Evolutionary conservation across 805 yeast genomes (phyloP), one percentile per base, ranked within the genome.

Genomic region (Starmerella vaccinii): DNA sequence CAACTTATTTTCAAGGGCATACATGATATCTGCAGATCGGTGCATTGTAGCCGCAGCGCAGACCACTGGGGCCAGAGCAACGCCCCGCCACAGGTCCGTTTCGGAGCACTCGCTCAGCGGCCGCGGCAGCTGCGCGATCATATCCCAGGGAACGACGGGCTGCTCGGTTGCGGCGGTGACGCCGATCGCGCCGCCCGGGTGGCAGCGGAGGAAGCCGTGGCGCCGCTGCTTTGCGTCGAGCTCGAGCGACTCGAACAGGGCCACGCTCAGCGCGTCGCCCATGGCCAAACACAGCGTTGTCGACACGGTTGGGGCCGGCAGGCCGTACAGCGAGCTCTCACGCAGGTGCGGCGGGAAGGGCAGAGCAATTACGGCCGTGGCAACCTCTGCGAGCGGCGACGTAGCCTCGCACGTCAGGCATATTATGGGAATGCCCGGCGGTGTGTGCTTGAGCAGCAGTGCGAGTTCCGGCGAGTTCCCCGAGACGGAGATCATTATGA

Each of bases 101-200:
- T 50, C 59, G n/a, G 42, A 41, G 33, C 56, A 49, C 29, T 51
- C 39, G 6, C 16, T 33, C 18, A 59, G 33, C 18, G 57, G 49
- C n/a, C 21, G 19, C 5, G 46, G 42, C 5, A 61, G 33, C 12
- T 53, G 47, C 19, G 57, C 49, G 21, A 61, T 41, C 12, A 54
- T 38, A 10, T 29, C 23, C 60, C 60, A 54, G 7, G 52, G 49
- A 1, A 40, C 30, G 10, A 39, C 49, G 12, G 22, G 44, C 16
- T 12, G 19, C 23, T 42, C 51, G 18, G 39, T 50, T 9, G 48
- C 30, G 8, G 42, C 49, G 12, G 27, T 24, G 6, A 72, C 69
- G 15, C 96, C 96, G 61, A 87, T 86, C 1, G 92, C 83, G 16
- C 96, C 96, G 19, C 95, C 95, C 1, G 96, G 96, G 61, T 87